Conservation (phyloP, 2,329 filamentous ascomycete species). For the Penicillium olsonii region DNA sequence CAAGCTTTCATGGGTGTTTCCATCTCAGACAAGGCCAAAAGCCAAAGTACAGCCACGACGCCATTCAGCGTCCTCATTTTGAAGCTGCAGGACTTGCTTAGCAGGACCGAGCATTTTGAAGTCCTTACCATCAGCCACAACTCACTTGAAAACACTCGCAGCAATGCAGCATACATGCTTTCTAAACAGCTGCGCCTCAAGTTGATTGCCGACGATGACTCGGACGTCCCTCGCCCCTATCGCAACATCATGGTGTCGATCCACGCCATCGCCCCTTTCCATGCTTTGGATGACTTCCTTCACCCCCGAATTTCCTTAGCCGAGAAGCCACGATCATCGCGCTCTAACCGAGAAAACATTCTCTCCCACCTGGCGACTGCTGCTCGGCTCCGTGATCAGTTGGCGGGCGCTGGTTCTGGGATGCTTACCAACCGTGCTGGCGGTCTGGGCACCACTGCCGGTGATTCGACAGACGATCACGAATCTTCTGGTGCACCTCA, state of each 20-base stretch:
- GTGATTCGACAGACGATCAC: slow-evolving; percentile 42
- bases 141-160: slow-evolving; percentile 83
- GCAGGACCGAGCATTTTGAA: slow-evolving; percentile 96
- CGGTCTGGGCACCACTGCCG: slow-evolving; percentile 36
- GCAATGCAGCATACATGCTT: slow-evolving; percentile 91
- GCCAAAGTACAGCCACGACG: slow-evolving; percentile 69
- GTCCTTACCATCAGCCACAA: slow-evolving; percentile 95
- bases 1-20: slow-evolving; percentile 86
- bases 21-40: slow-evolving; percentile 61
- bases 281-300: slow-evolving; percentile 92
- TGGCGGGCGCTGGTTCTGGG: slow-evolving; percentile 28
- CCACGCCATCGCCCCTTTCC: slow-evolving; percentile 97
- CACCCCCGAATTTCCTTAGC: slow-evolving; percentile 82
- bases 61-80: slow-evolving; percentile 88
- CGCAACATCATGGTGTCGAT: slow-evolving; percentile 98
- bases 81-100: slow-evolving; percentile 93
- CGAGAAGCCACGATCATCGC: slow-evolving; percentile 67
- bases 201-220: slow-evolving; percentile 80
- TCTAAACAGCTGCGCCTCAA: slow-evolving; percentile 92
- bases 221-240: slow-evolving; percentile 83
- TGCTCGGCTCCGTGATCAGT: slow-evolving; percentile 59
- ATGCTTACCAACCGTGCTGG: slow-evolving; percentile 16
- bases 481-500: slow-evolving; percentile 51
- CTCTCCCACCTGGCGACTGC: slow-evolving; percentile 74
- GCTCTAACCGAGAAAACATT: slow-evolving; percentile 60